Conservation (phyloP, 345 rosid genomes). For the Dipteronia sinensis region DNA sequence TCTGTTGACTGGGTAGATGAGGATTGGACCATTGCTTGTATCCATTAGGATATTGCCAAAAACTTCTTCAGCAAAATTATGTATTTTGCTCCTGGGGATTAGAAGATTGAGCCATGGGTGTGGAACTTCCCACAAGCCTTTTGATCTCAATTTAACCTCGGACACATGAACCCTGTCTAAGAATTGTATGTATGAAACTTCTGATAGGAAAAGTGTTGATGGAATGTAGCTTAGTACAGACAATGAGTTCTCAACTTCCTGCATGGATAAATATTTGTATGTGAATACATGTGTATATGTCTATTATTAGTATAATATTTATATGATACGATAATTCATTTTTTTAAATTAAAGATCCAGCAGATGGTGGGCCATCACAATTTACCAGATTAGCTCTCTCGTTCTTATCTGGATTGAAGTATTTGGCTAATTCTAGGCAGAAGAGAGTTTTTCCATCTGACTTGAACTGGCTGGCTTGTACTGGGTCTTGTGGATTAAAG, state of each 20-base stretch:
- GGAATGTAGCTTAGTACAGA: conserved; percentile 65
- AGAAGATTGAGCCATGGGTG: conserved; percentile 99
- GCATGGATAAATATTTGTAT: conserved; percentile 31
- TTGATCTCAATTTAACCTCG: conserved; percentile 74
- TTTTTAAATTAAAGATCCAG: not conserved
- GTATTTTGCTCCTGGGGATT: conserved; percentile 73
- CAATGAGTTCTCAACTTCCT: conserved; percentile 64
- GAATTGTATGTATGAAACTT: conserved; percentile 77
- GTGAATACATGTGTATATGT: conserved; percentile 9
- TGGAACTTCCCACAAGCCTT: conserved; percentile 97
- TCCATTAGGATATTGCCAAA: conserved; percentile 77
- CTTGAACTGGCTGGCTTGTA: conserved; percentile 74
- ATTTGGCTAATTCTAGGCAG: conserved; percentile 89
- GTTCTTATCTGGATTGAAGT: conserved; percentile 48
- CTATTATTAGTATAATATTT: not conserved
- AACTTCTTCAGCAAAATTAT: conserved; percentile 66
- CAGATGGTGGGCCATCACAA: conserved; percentile 18
- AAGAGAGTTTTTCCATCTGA: conserved; percentile 77
- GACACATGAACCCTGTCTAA: conserved; percentile 90
- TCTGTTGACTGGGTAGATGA: conserved; percentile 88
- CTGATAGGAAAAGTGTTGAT: conserved; percentile 73
- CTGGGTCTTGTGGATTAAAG: conserved; percentile 75
- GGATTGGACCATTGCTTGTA: conserved; percentile 93
- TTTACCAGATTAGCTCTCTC: conserved; percentile 57
- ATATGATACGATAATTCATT: not conserved